Percentiles rank a stretch among this genome's conserved stretches.
phyloP scores from a whole-genome alignment of 352 stramenopile genomes.

The Plasmopara muralis region DNA sequence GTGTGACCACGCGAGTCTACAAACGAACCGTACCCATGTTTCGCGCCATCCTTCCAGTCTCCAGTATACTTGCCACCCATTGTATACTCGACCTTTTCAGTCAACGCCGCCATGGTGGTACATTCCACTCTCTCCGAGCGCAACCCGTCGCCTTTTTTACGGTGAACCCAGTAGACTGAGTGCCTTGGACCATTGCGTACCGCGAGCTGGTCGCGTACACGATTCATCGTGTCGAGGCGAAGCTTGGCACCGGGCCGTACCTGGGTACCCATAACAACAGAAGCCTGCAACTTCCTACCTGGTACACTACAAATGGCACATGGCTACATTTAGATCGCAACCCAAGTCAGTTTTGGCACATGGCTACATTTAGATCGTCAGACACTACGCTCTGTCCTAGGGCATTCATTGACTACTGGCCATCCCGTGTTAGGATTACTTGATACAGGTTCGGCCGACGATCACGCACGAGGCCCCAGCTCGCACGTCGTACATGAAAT shows the following conservation, averaged over 20 bases:
- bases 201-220: conserved; percentile 43
- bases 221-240: conserved; percentile 12
- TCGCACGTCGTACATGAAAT: conserved; percentile 79
- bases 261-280: conserved; percentile 14
- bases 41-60: conserved; percentile 89
- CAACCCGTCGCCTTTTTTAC: conserved; percentile 23
- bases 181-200: conserved; percentile 56
- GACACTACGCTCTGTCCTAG: not conserved
- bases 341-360: conserved; percentile 3
- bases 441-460: conserved; percentile 81
- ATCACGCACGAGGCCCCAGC: conserved; percentile 84
- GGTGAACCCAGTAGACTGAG: conserved; percentile 80
- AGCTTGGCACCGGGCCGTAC: conserved; percentile 3
- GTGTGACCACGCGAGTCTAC: conserved; percentile 87
- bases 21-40: conserved; percentile 89
- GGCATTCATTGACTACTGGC: conserved; percentile 9
- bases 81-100: conserved; percentile 50
- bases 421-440: conserved; percentile 76
- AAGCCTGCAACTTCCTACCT: no score
- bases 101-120: conserved; percentile 29
- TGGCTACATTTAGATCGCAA: conserved; percentile 19
- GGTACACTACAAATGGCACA: not conserved
- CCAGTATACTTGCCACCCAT: conserved; percentile 87
- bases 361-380: conserved; percentile 2
- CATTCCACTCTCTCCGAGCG: conserved; percentile 31